Evolutionary conservation across 2,329 filamentous ascomycete species (phyloP).

Genomic region (Colletotrichum liaoningense): DNA sequence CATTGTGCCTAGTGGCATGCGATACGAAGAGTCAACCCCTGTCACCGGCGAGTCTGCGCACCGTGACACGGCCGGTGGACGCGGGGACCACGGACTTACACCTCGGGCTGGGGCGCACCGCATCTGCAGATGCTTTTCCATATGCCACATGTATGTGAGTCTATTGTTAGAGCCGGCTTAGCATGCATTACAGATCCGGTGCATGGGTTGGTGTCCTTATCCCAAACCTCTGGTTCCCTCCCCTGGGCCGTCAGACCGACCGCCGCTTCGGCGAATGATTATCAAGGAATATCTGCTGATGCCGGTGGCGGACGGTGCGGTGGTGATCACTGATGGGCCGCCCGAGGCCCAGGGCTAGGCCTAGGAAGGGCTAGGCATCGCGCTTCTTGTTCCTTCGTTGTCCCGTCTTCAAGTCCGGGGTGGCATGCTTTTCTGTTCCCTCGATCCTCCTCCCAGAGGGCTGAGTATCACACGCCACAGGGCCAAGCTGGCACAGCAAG

Average conservation of each 20-base stretch:
- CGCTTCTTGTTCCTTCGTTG: constrained; percentile 9
- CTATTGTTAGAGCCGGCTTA: constrained; percentile 21
- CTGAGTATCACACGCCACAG: neutral
- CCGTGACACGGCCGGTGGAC: constrained; percentile 9
- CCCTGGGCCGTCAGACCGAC: neutral
- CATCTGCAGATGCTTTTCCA: neutral
- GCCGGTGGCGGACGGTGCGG: neutral
- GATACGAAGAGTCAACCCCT: constrained; percentile 16
- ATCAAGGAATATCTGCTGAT: constrained; percentile 13
- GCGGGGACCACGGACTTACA: neutral
- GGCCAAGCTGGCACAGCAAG: neutral
- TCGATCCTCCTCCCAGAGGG: neutral
- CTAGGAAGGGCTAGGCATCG: neutral
- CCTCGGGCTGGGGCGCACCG: neutral
- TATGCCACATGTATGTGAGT: neutral
- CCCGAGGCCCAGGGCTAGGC: neutral
- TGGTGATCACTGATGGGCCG: neutral
- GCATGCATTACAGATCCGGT: constrained; percentile 16
- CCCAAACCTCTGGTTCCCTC: neutral
- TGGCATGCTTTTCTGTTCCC: neutral
- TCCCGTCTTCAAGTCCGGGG: neutral
- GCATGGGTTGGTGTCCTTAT: constrained; percentile 5
- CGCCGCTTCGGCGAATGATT: neutral
- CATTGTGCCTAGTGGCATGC: constrained; percentile 4
- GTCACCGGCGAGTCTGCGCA: neutral